A percentile compares a stretch with the other conserved stretches of the same genome.
These are phyloP conservation scores for Spathaspora sp. DNA, from an alignment of 1,139 yeast genomes.

Conservation along the genomic window DNA sequence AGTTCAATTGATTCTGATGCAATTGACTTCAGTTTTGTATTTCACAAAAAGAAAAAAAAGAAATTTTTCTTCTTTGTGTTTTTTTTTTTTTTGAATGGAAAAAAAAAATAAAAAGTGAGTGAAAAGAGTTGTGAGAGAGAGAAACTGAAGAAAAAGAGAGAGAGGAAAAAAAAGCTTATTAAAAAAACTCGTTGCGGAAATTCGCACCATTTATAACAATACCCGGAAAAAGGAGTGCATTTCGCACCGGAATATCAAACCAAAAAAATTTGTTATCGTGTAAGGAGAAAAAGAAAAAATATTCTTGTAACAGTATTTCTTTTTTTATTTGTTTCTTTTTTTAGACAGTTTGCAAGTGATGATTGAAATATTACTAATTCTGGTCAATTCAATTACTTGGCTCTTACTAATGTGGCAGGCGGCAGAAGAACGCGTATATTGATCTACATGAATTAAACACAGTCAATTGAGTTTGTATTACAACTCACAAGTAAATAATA, in stretches of 20 bases:
- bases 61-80: conserved; percentile 1
- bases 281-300: not conserved
- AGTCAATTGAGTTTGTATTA: no score
- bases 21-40: not conserved
- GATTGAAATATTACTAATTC: not conserved
- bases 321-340: not conserved
- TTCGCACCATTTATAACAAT: not conserved
- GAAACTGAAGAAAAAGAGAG: not conserved
- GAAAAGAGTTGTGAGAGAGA: not conserved
- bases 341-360: not conserved
- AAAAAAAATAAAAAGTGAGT: not conserved
- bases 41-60: not conserved
- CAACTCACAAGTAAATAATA: no score
- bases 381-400: not conserved
- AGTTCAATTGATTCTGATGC: not conserved
- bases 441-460: no score
- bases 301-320: not conserved
- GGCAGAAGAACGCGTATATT: no score
- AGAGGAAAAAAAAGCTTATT: no score
- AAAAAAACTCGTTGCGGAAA: not conserved
- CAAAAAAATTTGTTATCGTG: not conserved
- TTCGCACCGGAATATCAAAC: conserved; percentile 1
- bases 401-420: no score
- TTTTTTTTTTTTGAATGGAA: not conserved
- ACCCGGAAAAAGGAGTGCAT: not conserved